Percentiles rank a stretch among this genome's conserved stretches.
These are phyloP conservation scores for Clathrospora elynae DNA, from an alignment of 2,329 filamentous ascomycete genomes.

Conservation along the genomic window DNA sequence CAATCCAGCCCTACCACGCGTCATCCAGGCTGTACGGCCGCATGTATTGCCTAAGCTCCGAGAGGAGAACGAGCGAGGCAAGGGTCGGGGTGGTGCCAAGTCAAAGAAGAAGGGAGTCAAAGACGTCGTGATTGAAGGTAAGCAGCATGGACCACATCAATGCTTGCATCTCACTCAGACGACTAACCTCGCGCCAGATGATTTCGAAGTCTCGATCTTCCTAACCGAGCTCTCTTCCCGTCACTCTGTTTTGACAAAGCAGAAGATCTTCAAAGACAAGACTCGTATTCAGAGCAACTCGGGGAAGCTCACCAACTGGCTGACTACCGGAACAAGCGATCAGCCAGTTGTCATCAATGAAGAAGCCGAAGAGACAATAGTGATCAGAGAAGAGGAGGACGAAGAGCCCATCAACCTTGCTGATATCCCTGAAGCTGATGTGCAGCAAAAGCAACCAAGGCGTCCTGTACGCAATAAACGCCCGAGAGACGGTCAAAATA, in stretches of 20 bases:
- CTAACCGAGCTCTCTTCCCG: conserved; percentile 83
- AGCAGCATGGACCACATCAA: conserved; percentile 28
- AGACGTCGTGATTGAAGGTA: conserved; percentile 83
- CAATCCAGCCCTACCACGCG: conserved; percentile 75
- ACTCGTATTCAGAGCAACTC: conserved; percentile 54
- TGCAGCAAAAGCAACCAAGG: conserved; percentile 15
- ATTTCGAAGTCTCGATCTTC: conserved; percentile 95
- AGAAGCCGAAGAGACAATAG: conserved; percentile 52
- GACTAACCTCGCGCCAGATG: conserved; percentile 63
- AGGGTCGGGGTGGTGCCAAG: conserved; percentile 60
- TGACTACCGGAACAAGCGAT: conserved; percentile 49
- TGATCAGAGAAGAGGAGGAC: conserved; percentile 63
- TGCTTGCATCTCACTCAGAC: conserved; percentile 18
- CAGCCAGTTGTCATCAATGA: conserved; percentile 51
- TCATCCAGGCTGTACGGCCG: conserved; percentile 84
- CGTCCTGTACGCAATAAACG: conserved; percentile 25
- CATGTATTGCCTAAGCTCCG: conserved; percentile 87
- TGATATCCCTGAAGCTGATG: conserved; percentile 60
- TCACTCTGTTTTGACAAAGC: conserved; percentile 84
- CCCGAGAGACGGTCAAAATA: conserved; percentile 9
- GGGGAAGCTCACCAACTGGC: conserved; percentile 55
- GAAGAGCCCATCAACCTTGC: conserved; percentile 57
- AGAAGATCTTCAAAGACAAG: conserved; percentile 68
- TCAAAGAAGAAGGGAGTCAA: conserved; percentile 85
- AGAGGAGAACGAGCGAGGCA: conserved; percentile 75